Evolutionary conservation across 176 grass and related monocot species (phyloP).

Genomic region (Coix lacrymajobi): DNA sequence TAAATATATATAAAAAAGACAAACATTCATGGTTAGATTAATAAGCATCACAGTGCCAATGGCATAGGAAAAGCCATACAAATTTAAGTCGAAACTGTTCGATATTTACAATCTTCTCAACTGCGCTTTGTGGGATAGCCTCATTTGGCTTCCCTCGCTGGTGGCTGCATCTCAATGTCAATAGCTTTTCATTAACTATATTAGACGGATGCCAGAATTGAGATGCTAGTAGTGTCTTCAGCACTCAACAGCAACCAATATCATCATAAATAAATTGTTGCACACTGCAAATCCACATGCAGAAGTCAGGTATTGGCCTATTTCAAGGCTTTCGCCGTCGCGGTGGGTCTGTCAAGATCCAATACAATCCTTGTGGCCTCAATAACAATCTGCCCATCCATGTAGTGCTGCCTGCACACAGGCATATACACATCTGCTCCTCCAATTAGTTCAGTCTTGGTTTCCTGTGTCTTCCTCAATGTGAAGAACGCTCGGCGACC

Average conservation of each 20-base stretch:
- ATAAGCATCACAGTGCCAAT: not conserved
- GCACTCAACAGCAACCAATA: not conserved
- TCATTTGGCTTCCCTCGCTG: not conserved
- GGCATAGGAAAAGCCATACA: not conserved
- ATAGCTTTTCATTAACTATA: not conserved
- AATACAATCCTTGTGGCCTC: conserved; percentile 70
- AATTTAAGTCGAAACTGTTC: not conserved
- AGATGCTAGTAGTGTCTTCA: not conserved
- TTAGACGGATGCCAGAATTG: not conserved
- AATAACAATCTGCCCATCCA: conserved; percentile 63
- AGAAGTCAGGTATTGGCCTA: conserved; percentile 4
- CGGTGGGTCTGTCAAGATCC: conserved; percentile 50
- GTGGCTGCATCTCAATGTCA: not conserved
- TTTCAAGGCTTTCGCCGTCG: conserved; percentile 24
- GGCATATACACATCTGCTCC: conserved; percentile 92
- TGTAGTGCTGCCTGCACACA: conserved; percentile 84
- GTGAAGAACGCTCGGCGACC: conserved; percentile 72
- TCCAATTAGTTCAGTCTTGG: conserved; percentile 76
- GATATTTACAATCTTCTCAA: conserved; percentile 25
- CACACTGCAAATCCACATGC: not conserved
- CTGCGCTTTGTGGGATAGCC: not conserved
- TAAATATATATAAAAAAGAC: too few relatives aligned
- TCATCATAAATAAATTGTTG: not conserved
- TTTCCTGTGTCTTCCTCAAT: conserved; percentile 82
- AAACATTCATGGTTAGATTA: too few relatives aligned